Evolutionary conservation across 1,284 basidiomycete genomes (phyloP).

Genomic region (Ceratobasidium sp.): DNA sequence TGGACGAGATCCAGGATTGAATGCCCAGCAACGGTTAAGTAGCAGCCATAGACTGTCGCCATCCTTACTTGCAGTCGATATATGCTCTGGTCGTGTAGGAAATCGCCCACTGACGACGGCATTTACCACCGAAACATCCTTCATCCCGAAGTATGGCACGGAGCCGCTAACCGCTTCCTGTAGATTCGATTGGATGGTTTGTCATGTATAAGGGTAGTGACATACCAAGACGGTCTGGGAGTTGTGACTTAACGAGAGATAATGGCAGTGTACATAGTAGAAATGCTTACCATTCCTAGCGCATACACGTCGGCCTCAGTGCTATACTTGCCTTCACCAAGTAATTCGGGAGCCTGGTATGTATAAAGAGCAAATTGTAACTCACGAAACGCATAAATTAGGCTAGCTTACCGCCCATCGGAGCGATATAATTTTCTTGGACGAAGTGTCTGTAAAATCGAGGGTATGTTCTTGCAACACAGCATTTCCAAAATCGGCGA

Average conservation of each 20-base stretch:
- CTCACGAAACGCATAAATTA: too few species aligned
- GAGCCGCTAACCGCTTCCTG: constrained; percentile 25
- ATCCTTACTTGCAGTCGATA: constrained; percentile 9
- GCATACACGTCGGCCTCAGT: constrained; percentile 27
- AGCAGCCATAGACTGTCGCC: constrained; percentile 28
- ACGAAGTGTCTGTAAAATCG: background rate
- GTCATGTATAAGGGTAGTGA: too few species aligned
- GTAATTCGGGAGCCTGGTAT: constrained; percentile 12
- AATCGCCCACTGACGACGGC: background rate
- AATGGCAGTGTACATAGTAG: too few species aligned
- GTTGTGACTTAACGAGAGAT: too few species aligned
- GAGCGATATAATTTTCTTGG: background rate
- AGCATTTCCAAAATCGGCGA: constrained; percentile 31
- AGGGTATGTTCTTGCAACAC: constrained; percentile 7
- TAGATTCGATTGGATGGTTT: background rate
- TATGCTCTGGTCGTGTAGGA: constrained; percentile 8
- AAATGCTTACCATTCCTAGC: constrained; percentile 17
- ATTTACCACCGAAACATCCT: constrained; percentile 1
- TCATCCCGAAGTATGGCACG: constrained; percentile 14
- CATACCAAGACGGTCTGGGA: constrained; percentile 24
- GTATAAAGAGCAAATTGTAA: too few species aligned
- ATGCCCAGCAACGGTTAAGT: constrained; percentile 10
- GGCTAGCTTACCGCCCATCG: constrained; percentile 17
- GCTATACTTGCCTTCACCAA: background rate
- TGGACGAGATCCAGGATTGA: background rate